A percentile compares a stretch with the other conserved stretches of the same genome.
Evolutionary conservation across 768 basidiomycete genomes (phyloP).

Genomic region (Auricularia heimuer): DNA sequence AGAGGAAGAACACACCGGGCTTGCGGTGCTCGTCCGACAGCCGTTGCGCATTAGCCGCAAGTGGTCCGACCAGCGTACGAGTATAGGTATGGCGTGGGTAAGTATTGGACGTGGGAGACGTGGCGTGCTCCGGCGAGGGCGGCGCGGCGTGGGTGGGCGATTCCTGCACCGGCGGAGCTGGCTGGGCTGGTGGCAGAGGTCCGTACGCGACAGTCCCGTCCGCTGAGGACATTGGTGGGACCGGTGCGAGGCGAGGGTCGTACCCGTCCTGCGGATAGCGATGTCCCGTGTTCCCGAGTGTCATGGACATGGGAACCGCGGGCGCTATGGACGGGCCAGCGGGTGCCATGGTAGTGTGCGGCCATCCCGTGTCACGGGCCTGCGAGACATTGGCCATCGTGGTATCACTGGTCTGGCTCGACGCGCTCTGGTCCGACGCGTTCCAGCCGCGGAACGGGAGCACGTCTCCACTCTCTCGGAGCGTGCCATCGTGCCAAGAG

Average conservation of each 20-base stretch:
- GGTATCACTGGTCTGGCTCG: neutral
- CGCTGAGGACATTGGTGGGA: neutral
- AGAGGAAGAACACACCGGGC: conserved; percentile 87
- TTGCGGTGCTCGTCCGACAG: conserved; percentile 78
- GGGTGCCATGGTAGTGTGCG: neutral
- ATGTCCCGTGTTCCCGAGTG: neutral
- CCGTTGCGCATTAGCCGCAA: conserved; percentile 78
- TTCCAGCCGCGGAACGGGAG: neutral
- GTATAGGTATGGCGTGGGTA: conserved; percentile 40
- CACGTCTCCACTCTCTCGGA: neutral
- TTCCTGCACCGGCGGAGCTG: neutral
- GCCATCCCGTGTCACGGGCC: neutral
- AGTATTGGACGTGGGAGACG: neutral
- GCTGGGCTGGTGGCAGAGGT: neutral
- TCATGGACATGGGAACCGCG: neutral
- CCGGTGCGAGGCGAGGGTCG: neutral
- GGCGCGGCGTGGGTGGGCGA: neutral
- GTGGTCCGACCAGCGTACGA: conserved; percentile 81
- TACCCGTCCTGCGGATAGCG: neutral
- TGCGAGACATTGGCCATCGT: neutral
- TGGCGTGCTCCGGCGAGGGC: neutral
- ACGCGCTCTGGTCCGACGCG: neutral
- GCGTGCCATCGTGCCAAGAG: neutral
- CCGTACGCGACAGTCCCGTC: neutral
- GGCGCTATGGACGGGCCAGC: conserved; percentile 1